Base-by-base conservation (phyloP, 2,329 filamentous ascomycete species). In the Diaporthe vexans region DNA sequence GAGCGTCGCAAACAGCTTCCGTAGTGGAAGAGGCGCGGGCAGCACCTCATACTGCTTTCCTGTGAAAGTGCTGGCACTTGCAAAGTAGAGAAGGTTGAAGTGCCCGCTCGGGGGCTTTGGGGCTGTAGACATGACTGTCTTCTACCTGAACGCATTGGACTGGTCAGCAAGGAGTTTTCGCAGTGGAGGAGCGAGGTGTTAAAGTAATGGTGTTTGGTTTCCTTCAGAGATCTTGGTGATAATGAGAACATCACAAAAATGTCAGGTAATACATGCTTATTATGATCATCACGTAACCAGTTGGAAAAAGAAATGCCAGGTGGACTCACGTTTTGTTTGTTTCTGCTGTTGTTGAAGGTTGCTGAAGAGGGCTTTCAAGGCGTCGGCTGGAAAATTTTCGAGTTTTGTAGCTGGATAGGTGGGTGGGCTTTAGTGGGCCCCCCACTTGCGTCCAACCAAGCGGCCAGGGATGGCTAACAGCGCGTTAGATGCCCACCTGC, bases 21-120 rank as follows among this genome's bases (percentile, higher is more conserved):
- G 81, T 37, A 94, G 81, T 1, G 88, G 84, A 48, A 95, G 81
- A 48, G 94, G 93, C 17, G 94, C 94, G 2, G 89, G 86, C 15
- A 97, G 81, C 21, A 84, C 79, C 80, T 97, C 94, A 76, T 86
- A 85, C 75, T 92, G 88, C 80, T 91, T 93, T n/a, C 86, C 86
- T 1, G 94, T 95, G 82, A 89, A 94, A 43, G 92, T 92, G 73
- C 89, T 88, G 19, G 94, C 94, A 76, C 91, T 89, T 74, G 94
- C 94, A 84, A 97, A 97, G 84, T 96, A 97, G 72, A 97, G 90
- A 59, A 97, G 85, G 73, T 89, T 93, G 85, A 97, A 97, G 77
- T 94, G 89, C n/a, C 89, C 92, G 57, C 85, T 77, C 0, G 91
- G 90, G 15, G 89, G 83, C 76, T 87, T 89, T 0, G 86, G 80